Evolutionary conservation across 139 green algal species (phyloP).

Genomic region (Chlamydomonas eustigma): DNA sequence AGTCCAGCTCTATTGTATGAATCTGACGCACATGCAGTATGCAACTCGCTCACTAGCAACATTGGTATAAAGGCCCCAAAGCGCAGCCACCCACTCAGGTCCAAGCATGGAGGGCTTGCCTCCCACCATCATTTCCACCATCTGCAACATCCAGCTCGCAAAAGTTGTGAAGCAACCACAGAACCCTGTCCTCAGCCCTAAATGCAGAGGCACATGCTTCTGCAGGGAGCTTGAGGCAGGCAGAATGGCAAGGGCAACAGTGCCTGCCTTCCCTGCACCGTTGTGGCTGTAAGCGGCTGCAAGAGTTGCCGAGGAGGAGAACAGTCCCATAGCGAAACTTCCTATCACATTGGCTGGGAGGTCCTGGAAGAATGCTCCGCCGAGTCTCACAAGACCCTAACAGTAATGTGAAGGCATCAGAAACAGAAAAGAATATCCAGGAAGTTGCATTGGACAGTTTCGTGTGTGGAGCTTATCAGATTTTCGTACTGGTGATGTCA

Average conservation of each 20-base stretch:
- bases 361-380: slow-evolving; percentile 64
- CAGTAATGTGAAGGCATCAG: too few species aligned
- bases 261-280: not conserved
- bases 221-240: slow-evolving; percentile 45
- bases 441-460: too few species aligned
- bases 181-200: slow-evolving; percentile 75
- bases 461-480: too few species aligned
- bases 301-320: slow-evolving; percentile 35
- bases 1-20: too few species aligned
- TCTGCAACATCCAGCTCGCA: slow-evolving; percentile 66
- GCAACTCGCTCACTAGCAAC: not conserved
- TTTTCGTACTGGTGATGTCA: slow-evolving; percentile 19
- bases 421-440: too few species aligned
- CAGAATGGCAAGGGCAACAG: slow-evolving; percentile 39
- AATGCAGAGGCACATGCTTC: slow-evolving; percentile 42
- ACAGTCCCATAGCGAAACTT: slow-evolving; percentile 68
- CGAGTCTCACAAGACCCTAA: not conserved
- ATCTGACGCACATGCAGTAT: too few species aligned
- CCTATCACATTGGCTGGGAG: slow-evolving; percentile 73
- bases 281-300: not conserved
- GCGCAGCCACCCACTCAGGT: slow-evolving; percentile 44
- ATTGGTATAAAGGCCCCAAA: slow-evolving; percentile 33
- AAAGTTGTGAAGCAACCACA: slow-evolving; percentile 87
- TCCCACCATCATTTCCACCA: slow-evolving; percentile 44
- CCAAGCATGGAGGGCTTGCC: not conserved